phyloP scores from a whole-genome alignment of 2,329 filamentous ascomycete genomes.

The Diaporthe australafricana region DNA sequence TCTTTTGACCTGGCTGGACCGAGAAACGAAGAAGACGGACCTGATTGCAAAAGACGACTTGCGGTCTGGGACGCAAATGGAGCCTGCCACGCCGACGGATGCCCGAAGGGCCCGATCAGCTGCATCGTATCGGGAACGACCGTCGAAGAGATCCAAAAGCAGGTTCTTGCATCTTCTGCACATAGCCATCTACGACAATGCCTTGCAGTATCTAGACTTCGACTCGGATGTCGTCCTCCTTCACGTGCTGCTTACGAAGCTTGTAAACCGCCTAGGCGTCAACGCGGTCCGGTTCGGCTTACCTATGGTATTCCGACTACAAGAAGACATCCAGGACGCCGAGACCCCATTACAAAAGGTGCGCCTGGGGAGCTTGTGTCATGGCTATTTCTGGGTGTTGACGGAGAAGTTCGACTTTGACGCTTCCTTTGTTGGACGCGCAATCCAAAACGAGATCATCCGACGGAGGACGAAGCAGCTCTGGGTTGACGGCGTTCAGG shows the following conservation, averaged over 20 bases:
- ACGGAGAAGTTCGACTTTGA: conserved; percentile 84
- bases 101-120: conserved; percentile 76
- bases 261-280: conserved; percentile 83
- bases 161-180: conserved; percentile 86
- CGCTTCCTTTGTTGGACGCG: conserved; percentile 73
- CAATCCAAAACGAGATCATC: conserved; percentile 80
- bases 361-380: conserved; percentile 84
- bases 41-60: conserved; percentile 47
- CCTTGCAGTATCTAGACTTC: conserved; percentile 77
- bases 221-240: conserved; percentile 82
- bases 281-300: conserved; percentile 84
- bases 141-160: conserved; percentile 64
- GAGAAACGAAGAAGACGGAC: conserved; percentile 79
- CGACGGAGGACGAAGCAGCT: conserved; percentile 79
- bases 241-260: conserved; percentile 79
- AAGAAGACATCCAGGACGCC: conserved; percentile 81
- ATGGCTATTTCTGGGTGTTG: conserved; percentile 89
- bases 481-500: conserved; percentile 80
- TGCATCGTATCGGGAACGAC: conserved; percentile 71
- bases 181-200: conserved; percentile 89
- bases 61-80: conserved; percentile 42
- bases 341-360: conserved; percentile 78
- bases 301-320: conserved; percentile 89
- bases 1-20: conserved; percentile 83
- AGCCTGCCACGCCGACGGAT: conserved; percentile 62